These are phyloP conservation scores for Wallacemonas collosoma DNA, from an alignment of 208 protist species.

Conservation along the genomic window DNA sequence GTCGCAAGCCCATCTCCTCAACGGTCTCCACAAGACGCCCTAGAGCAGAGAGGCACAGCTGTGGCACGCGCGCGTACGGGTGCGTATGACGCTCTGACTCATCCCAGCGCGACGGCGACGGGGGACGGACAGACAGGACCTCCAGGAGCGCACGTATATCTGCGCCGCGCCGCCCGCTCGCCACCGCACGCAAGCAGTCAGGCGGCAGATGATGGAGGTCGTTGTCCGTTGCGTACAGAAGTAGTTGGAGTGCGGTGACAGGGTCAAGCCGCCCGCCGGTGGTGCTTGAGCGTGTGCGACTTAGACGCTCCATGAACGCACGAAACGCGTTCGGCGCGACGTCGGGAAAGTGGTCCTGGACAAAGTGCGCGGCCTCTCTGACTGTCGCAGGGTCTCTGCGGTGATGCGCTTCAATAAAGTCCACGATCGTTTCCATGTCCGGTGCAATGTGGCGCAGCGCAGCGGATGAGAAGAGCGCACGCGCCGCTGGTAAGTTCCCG, in stretches of 20 bases:
- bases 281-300: neutral
- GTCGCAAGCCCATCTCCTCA: conserved; percentile 23
- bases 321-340: conserved; percentile 48
- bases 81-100: neutral
- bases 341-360: conserved; percentile 30
- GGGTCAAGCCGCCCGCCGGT: neutral
- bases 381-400: conserved; percentile 16
- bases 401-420: conserved; percentile 44
- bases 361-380: conserved; percentile 26
- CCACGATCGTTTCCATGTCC: conserved; percentile 52
- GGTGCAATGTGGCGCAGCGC: conserved; percentile 38
- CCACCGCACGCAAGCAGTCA: conserved; percentile 26
- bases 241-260: conserved; percentile 24
- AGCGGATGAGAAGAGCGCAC: conserved; percentile 16
- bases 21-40: conserved; percentile 24
- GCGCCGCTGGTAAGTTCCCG: conserved; percentile 15
- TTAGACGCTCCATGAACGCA: conserved; percentile 60
- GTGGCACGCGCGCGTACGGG: neutral
- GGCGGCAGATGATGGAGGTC: conserved; percentile 36
- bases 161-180: conserved; percentile 2
- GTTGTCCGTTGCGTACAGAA: conserved; percentile 32
- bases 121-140: conserved; percentile 6
- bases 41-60: conserved; percentile 15
- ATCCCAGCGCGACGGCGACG: neutral
- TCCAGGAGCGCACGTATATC: conserved; percentile 21